Conservation (phyloP, 148 eudicot species). For the Chenopodium formosanum region DNA sequence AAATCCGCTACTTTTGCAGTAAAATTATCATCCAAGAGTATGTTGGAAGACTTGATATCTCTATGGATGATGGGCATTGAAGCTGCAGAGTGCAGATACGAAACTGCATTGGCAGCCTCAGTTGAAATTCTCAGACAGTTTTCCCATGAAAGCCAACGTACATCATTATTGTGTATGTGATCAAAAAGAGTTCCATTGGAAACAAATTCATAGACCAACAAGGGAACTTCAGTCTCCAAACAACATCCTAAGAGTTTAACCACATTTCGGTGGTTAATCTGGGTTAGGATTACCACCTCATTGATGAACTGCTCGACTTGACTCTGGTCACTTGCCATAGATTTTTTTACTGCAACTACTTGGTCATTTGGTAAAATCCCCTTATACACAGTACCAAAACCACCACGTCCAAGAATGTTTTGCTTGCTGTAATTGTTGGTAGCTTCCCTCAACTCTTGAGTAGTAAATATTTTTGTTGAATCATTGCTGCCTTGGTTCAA, state of each 20-base stretch:
- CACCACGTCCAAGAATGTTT: conserved; percentile 28
- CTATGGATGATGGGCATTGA: conserved; percentile 28
- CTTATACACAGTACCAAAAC: conserved; percentile 31
- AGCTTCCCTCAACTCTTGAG: conserved; percentile 15
- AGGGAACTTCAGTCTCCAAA: conserved; percentile 29
- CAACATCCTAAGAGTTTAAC: conserved; percentile 32
- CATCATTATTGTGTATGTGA: conserved; percentile 13
- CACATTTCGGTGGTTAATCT: conserved; percentile 27
- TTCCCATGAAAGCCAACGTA: conserved; percentile 19
- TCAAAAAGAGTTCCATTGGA: conserved; percentile 27
- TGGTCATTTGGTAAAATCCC: conserved; percentile 21
- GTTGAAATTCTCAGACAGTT: conserved; percentile 26
- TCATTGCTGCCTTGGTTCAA: conserved; percentile 5
- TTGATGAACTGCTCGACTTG: conserved; percentile 29
- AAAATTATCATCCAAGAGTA: conserved; percentile 25
- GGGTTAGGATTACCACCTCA: conserved; percentile 28
- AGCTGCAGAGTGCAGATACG: conserved; percentile 30
- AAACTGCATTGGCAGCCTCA: conserved; percentile 29
- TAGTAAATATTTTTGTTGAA: conserved; percentile 14
- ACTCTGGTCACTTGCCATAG: conserved; percentile 14
- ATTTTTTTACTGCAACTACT: conserved; percentile 28
- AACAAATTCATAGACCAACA: conserved; percentile 29
- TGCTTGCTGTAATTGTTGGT: conserved; percentile 24
- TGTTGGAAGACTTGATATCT: conserved; percentile 27
- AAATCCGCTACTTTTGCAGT: conserved; percentile 25